Conservation (phyloP, 1,284 basidiomycete species). For the Coriolopsis trogii region DNA sequence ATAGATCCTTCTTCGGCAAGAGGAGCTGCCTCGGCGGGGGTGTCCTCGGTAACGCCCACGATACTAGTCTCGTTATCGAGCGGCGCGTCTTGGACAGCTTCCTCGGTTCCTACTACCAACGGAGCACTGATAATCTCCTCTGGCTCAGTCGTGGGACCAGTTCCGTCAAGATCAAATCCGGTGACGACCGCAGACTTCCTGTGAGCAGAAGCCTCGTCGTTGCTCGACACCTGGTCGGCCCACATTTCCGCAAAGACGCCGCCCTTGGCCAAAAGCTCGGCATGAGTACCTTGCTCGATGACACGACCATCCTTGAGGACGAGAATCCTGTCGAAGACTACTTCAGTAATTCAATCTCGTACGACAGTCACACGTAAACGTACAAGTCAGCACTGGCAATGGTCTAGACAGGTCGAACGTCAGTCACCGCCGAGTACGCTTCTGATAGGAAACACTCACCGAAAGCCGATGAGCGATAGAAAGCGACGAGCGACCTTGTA, state of each 20-base stretch:
- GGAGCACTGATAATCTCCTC: constrained; percentile 25
- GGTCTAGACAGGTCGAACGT: constrained; percentile 47
- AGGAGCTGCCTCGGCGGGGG: constrained; percentile 6
- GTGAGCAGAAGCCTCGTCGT: constrained; percentile 44
- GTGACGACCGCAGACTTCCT: constrained; percentile 47
- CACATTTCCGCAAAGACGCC: constrained; percentile 83
- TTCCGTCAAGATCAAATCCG: constrained; percentile 32
- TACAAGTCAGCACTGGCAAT: constrained; percentile 78
- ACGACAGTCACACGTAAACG: constrained; percentile 30
- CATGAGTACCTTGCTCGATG: constrained; percentile 76
- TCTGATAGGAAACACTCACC: constrained; percentile 47
- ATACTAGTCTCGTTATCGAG: constrained; percentile 16
- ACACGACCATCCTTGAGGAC: constrained; percentile 84
- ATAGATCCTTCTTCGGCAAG: constrained; percentile 17
- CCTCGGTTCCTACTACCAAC: constrained; percentile 29
- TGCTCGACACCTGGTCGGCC: constrained; percentile 74
- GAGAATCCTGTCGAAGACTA: constrained; percentile 59
- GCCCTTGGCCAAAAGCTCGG: constrained; percentile 67
- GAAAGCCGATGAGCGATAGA: constrained; percentile 82
- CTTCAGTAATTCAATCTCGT: constrained; percentile 7
- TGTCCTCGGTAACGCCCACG: constrained; percentile 4
- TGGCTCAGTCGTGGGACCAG: constrained; percentile 23
- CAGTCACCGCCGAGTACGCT: constrained; percentile 15
- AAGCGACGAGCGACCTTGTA: constrained; percentile 70
- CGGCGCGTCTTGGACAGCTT: constrained; percentile 22